Base-by-base conservation (phyloP, 257 asterid genomes). In the Ballota nigra region DNA sequence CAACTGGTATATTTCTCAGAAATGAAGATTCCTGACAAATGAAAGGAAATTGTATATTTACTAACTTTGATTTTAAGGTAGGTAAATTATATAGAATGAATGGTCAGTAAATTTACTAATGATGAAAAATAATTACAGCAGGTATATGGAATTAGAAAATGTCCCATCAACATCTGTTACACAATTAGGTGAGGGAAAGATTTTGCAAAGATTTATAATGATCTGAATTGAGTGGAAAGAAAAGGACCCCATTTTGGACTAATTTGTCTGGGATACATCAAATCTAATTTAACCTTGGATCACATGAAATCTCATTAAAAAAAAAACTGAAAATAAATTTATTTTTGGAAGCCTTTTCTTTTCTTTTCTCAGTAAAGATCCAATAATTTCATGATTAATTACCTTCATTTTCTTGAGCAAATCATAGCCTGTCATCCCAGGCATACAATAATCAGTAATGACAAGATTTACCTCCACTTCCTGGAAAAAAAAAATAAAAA, bases 1-100 rank as follows among this genome's bases (percentile, higher is more conserved):
- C 99, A 47, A 94, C 98, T n/a, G 98, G 99, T 69, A 94, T 91
- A 72, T 89, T 74, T 81, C 81, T 89, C 76, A 94, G 82, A 61
- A 80, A 74, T 74, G 99, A 81, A 69, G 99, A 91, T 84, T 92
- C 98, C 98, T 94, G 88, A 45, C 68, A 75, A 55, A 26, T 1
- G 18, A n/a, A 62, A 60, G 13, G 22, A 62, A 65, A 19, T 56
- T 45, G 64, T 51, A 11, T 20, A 24, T 10, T 36, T 28, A 66
- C 26, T 52, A 43, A 56, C 23, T 28, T 16, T 11, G 18, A 6
- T 66, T 52, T 60, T 43, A 58, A 11, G 26, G 29, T 55, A 28
- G 55, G 67, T 72, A 26, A 47, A 20, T 69, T 6, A n/a, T 51
- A 31, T 31, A 5, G 6, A 31, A 4, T 9, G 15, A 43, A 13